Evolutionary conservation across 805 yeast genomes (phyloP), one percentile per base, ranked within the genome.

Genomic region (Pichia nakasei): DNA sequence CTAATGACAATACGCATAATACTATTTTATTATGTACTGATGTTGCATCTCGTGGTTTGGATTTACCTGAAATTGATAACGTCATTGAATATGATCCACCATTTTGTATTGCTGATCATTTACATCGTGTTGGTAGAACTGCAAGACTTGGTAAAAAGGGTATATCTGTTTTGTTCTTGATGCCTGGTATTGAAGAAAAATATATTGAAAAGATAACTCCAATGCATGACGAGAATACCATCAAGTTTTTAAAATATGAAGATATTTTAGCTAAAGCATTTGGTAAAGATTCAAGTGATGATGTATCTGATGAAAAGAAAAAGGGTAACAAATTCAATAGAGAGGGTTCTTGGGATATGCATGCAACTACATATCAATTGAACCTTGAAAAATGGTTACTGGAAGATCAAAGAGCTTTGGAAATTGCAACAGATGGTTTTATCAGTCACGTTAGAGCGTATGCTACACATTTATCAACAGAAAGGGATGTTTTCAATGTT

Each of bases 11-110:
- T 40, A 67, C 60, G 1, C 67, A 66, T 34, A 68, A 71, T 7
- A 72, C 82, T 2, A 71, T 93, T 19, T 69, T 93, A 55, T 76
- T 93, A 53, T 91, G 97, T 70, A 93, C 99, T 0, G 99, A 93
- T 72, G 97, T 93, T 48, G 98, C 97, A 0, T 81, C 97, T 29
- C 79, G 99, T 66, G 99, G 99, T 49, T 71, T 93, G 49, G 99
- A 93, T 69, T 67, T 93, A 45, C 95, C 96, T 2, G 73, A 78
- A 41, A 86, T 93, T 46, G 76, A 93, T 37, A 77, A 82, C 39
- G 96, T 93, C 27, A 71, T 93, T 18, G 98, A 93, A 61, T 82
- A 80, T 54, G 99, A 93, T 59, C 96, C 99, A 3, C 96, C 98
- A 5, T 89, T 91, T 57, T 75, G 93, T 1, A 71, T 87, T 5